Evolutionary conservation across 805 yeast genomes (phyloP).

Genomic region (Saccharomyces mikatae): DNA sequence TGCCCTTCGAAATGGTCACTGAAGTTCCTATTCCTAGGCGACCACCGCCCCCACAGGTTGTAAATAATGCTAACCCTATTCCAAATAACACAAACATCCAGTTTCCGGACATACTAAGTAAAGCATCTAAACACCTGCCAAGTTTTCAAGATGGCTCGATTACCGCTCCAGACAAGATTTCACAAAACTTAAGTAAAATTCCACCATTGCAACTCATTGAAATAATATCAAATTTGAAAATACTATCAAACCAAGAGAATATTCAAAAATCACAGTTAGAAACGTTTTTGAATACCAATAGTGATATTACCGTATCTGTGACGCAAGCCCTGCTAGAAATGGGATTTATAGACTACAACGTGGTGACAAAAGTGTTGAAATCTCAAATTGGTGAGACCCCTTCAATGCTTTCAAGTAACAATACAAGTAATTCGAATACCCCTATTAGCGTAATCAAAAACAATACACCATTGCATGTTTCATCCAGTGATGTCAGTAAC

Average conservation of each 20-base stretch:
- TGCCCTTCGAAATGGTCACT: slow-evolving; percentile 31
- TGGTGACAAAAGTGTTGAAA: slow-evolving; percentile 48
- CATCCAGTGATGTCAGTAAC: slow-evolving; percentile 9
- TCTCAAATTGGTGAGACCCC: slow-evolving; percentile 8
- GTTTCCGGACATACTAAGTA: slow-evolving; percentile 42
- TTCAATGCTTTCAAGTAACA: slow-evolving; percentile 1
- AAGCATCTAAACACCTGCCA: slow-evolving; percentile 53
- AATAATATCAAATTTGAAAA: slow-evolving; percentile 57
- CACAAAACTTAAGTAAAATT: slow-evolving; percentile 51
- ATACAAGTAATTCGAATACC: slow-evolving; percentile 5
- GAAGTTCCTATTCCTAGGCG: slow-evolving; percentile 29
- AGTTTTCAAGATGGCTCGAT: slow-evolving; percentile 39
- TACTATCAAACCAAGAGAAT: slow-evolving; percentile 43
- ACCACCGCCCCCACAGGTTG: slow-evolving; percentile 11
- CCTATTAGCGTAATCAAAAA: slow-evolving; percentile 3
- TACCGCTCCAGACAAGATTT: slow-evolving; percentile 37
- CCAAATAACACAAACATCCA: slow-evolving; percentile 12
- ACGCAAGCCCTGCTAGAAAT: slow-evolving; percentile 67
- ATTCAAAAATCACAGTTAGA: slow-evolving; percentile 39
- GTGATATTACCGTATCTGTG: slow-evolving; percentile 52
- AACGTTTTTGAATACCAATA: slow-evolving; percentile 47
- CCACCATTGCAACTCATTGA: slow-evolving; percentile 69
- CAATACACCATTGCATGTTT: slow-evolving; percentile 7
- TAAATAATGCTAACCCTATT: background rate
- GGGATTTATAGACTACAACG: slow-evolving; percentile 67